phyloP scores from a whole-genome alignment of 163 green algal genomes.

The Scenedesmus sp. region DNA sequence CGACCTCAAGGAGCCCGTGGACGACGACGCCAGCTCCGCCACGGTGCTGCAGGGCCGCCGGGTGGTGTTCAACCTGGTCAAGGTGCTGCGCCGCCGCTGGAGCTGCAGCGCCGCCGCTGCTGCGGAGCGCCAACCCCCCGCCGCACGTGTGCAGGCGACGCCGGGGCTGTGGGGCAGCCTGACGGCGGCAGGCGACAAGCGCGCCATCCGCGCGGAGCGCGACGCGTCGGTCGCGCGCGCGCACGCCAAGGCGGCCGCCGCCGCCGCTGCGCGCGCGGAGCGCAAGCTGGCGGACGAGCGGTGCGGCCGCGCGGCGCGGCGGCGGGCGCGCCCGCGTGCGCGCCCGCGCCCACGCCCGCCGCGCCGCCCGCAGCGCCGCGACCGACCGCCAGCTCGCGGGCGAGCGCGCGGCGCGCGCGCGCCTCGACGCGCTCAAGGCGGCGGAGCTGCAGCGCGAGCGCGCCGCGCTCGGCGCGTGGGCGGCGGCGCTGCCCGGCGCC shows the following conservation, averaged over 20 bases:
- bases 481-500: not conserved
- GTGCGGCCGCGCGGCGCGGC: too few relatives aligned
- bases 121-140: not conserved
- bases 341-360: not conserved
- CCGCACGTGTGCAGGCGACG: constrained; percentile 25
- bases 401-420: constrained; percentile 51
- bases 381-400: constrained; percentile 62
- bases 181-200: constrained; percentile 46
- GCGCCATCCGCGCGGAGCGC: constrained; percentile 43
- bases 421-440: constrained; percentile 59
- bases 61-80: constrained; percentile 60
- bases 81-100: constrained; percentile 51
- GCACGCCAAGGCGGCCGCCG: constrained; percentile 47
- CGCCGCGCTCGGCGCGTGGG: not conserved
- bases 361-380: constrained; percentile 47
- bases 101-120: not conserved
- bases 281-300: constrained; percentile 61
- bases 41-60: constrained; percentile 42
- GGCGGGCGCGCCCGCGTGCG: not conserved
- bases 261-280: constrained; percentile 39
- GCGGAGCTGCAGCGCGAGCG: constrained; percentile 61
- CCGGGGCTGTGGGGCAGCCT: constrained; percentile 58
- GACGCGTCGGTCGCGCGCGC: constrained; percentile 60
- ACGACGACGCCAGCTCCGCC: constrained; percentile 54
- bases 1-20: constrained; percentile 64